phyloP scores from a whole-genome alignment of 1,139 yeast genomes.

The Blastobotrys indianensis region DNA sequence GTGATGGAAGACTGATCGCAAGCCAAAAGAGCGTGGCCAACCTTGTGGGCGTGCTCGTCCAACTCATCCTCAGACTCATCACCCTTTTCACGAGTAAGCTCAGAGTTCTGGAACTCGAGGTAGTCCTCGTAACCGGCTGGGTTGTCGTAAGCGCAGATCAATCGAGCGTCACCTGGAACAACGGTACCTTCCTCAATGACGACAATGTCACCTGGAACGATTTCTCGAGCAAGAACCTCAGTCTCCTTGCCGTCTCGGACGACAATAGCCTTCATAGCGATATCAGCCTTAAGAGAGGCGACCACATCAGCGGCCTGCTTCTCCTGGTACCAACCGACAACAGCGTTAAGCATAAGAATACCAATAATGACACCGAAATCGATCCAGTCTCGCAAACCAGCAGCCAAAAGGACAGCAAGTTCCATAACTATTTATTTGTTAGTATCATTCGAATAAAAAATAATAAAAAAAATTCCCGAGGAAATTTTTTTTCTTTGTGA shows the following conservation, averaged over 20 bases:
- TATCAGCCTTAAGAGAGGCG: constrained; percentile 87
- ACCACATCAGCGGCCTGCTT: constrained; percentile 94
- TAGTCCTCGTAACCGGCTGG: constrained; percentile 36
- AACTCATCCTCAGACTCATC: constrained; percentile 67
- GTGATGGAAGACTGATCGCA: constrained; percentile 77
- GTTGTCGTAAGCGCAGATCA: constrained; percentile 47
- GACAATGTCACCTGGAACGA: constrained; percentile 90
- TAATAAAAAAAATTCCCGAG: neutral
- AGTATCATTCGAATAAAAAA: neutral
- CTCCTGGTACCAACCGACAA: constrained; percentile 65
- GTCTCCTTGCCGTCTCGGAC: constrained; percentile 75
- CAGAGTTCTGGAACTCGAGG: constrained; percentile 36
- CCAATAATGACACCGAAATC: constrained; percentile 67
- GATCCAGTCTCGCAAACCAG: constrained; percentile 67
- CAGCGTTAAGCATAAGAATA: constrained; percentile 48
- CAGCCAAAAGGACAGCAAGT: constrained; percentile 60
- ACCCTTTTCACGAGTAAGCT: constrained; percentile 76
- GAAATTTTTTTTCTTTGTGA: neutral
- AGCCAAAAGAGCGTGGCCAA: constrained; percentile 48
- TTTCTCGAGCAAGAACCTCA: constrained; percentile 73
- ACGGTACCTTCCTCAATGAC: constrained; percentile 93
- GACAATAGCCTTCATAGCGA: constrained; percentile 83
- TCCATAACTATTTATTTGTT: constrained; percentile 44
- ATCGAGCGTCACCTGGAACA: constrained; percentile 91
- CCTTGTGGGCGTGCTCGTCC: constrained; percentile 39